phyloP scores from a whole-genome alignment of 495 filamentous ascomycete genomes.

The Mytilinidion resinicola region DNA sequence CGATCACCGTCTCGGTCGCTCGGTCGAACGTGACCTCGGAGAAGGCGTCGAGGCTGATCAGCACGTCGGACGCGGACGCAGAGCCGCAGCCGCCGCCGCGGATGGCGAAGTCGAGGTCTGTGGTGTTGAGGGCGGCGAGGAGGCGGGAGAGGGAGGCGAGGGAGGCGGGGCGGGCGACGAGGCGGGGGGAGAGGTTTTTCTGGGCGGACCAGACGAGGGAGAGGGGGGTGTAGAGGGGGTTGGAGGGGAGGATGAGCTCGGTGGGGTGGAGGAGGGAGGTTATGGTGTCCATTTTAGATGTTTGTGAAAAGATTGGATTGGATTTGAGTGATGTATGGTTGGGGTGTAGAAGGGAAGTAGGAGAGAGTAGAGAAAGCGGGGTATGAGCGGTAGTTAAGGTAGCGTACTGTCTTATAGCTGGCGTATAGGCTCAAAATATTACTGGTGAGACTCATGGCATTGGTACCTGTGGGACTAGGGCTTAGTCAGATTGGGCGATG shows the following conservation, averaged over 20 bases:
- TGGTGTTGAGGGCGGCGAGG: conserved; percentile 25
- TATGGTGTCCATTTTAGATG: conserved; percentile 8
- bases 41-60: conserved; percentile 32
- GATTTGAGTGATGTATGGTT: too few relatives aligned
- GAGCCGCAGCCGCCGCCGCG: conserved; percentile 30
- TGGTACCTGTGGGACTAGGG: too few relatives aligned
- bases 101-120: conserved; percentile 31
- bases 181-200: conserved; percentile 21
- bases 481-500: too few relatives aligned
- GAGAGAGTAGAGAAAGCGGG: too few relatives aligned
- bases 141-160: conserved; percentile 23
- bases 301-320: too few relatives aligned
- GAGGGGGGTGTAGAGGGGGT: conserved; percentile 11
- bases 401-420: too few relatives aligned
- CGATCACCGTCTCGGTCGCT: conserved; percentile 17
- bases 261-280: conserved; percentile 8
- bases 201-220: conserved; percentile 24
- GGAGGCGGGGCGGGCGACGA: conserved; percentile 27
- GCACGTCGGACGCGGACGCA: conserved; percentile 27
- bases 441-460: too few relatives aligned
- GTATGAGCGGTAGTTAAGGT: too few relatives aligned
- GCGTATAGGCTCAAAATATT: too few relatives aligned
- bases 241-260: conserved; percentile 18
- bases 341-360: too few relatives aligned
- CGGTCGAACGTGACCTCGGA: conserved; percentile 27